Percentiles rank a stretch among this genome's conserved stretches.
These are phyloP conservation scores for Syncephalis plumigaleata DNA, from an alignment of 371 early-diverging fungal species.

Conservation along the genomic window DNA sequence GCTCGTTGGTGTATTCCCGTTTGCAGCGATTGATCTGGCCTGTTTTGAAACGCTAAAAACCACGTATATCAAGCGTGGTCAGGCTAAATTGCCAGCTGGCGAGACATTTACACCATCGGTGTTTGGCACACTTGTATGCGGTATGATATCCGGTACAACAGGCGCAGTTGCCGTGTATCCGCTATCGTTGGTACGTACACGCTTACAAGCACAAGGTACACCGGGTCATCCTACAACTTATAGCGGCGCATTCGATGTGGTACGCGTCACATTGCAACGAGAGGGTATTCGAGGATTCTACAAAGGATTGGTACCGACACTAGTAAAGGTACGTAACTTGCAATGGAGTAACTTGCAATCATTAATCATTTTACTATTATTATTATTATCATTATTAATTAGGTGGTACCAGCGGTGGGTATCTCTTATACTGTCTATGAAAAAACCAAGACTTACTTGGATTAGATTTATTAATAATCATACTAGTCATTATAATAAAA, in stretches of 20 bases:
- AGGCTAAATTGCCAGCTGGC: constrained; percentile 5
- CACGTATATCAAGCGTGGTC: constrained; percentile 30
- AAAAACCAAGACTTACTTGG: constrained; percentile 23
- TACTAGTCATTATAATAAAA: no score
- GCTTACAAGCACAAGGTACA: constrained; percentile 74
- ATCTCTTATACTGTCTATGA: constrained; percentile 46
- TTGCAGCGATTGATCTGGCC: constrained; percentile 61
- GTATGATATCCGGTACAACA: constrained; percentile 51
- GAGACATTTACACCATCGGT: constrained; percentile 22
- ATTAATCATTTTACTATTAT: constrained; percentile 4
- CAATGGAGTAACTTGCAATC: not conserved
- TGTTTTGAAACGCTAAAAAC: constrained; percentile 62
- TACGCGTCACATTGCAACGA: constrained; percentile 31
- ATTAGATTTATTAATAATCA: no score
- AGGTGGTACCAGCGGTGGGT: constrained; percentile 39
- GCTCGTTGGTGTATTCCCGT: constrained; percentile 63
- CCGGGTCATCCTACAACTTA: constrained; percentile 55
- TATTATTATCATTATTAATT: not conserved
- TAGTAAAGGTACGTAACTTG: constrained; percentile 24
- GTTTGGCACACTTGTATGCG: constrained; percentile 42
- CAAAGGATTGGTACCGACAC: constrained; percentile 51
- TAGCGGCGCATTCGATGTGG: constrained; percentile 46
- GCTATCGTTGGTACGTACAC: constrained; percentile 51
- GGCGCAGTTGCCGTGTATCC: constrained; percentile 69
- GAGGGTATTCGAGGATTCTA: constrained; percentile 39